A percentile compares a stretch with the other conserved stretches of the same genome.
phyloP scores from a whole-genome alignment of 2,329 filamentous ascomycete species.

The Fusarium cicatricum region DNA sequence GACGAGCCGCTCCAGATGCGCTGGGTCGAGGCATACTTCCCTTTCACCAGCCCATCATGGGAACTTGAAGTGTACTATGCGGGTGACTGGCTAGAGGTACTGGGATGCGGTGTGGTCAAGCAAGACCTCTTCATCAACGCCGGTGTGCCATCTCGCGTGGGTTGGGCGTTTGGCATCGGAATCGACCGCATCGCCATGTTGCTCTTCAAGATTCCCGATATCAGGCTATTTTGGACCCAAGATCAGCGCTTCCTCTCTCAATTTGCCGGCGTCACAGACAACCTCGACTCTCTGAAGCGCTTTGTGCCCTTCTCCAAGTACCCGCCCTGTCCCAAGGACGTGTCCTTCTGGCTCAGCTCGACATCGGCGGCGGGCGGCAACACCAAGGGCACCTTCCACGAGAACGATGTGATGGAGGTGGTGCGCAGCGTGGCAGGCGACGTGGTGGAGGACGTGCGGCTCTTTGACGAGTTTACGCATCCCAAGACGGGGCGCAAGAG shows the following conservation, averaged over 20 bases:
- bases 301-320: conserved; percentile 93
- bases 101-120: conserved; percentile 90
- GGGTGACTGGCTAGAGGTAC: conserved; percentile 93
- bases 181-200: conserved; percentile 98
- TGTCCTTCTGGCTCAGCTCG: conserved; percentile 84
- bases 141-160: conserved; percentile 76
- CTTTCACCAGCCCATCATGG: conserved; percentile 95
- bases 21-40: conserved; percentile 98
- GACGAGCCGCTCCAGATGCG: conserved; percentile 83
- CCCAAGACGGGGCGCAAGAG: conserved; percentile 85
- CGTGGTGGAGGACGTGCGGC: conserved; percentile 83
- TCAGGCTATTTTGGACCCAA: conserved; percentile 92
- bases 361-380: conserved; percentile 59
- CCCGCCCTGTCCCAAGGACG: conserved; percentile 88
- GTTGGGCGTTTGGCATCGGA: conserved; percentile 96
- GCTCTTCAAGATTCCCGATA: conserved; percentile 94
- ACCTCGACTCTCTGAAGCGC: conserved; percentile 59
- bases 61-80: conserved; percentile 96
- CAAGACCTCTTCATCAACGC: conserved; percentile 84
- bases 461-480: conserved; percentile 88
- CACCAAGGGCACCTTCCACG: conserved; percentile 71
- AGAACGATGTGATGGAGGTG: conserved; percentile 97
- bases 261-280: conserved; percentile 71
- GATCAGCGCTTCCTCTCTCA: conserved; percentile 88
- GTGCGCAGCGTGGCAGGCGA: conserved; percentile 85